Evolutionary conservation across 2,329 filamentous ascomycete genomes (phyloP).

Genomic region (Diaporthe eres): DNA sequence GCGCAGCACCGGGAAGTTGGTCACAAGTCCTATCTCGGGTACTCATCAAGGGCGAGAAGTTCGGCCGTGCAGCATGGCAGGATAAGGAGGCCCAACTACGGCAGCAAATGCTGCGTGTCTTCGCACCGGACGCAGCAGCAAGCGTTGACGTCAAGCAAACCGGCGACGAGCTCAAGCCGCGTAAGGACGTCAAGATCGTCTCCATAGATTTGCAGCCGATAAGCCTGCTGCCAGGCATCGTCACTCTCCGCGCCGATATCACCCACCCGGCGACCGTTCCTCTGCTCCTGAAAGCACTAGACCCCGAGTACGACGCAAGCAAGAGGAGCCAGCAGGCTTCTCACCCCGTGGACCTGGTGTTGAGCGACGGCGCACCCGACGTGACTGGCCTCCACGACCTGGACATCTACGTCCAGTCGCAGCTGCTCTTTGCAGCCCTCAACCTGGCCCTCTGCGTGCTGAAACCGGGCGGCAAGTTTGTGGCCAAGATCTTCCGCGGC

Average conservation of each 20-base stretch:
- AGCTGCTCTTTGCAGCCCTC: conserved; percentile 92
- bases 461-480: conserved; percentile 93
- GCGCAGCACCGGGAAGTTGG: conserved; percentile 96
- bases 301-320: conserved; percentile 74
- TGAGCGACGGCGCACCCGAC: conserved; percentile 96
- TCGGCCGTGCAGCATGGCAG: conserved; percentile 88
- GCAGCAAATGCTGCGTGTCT: conserved; percentile 70
- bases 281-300: conserved; percentile 86
- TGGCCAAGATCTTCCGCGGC: conserved; percentile 97
- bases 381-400: conserved; percentile 97
- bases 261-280: conserved; percentile 97
- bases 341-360: conserved; percentile 90
- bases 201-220: conserved; percentile 97
- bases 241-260: conserved; percentile 93
- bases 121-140: conserved; percentile 51
- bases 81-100: conserved; percentile 80
- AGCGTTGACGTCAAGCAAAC: conserved; percentile 39
- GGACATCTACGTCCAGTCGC: conserved; percentile 97
- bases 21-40: conserved; percentile 95
- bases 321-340: conserved; percentile 68
- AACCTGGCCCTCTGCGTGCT: conserved; percentile 95
- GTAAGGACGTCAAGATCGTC: conserved; percentile 90
- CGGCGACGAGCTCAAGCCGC: conserved; percentile 56
- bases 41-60: conserved; percentile 92
- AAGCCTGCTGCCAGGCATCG: conserved; percentile 92